Percentiles rank a stretch among this genome's conserved stretches.
These are phyloP conservation scores for Aspergillus udagawae DNA, from an alignment of 2,329 filamentous ascomycete species.

Conservation along the genomic window DNA sequence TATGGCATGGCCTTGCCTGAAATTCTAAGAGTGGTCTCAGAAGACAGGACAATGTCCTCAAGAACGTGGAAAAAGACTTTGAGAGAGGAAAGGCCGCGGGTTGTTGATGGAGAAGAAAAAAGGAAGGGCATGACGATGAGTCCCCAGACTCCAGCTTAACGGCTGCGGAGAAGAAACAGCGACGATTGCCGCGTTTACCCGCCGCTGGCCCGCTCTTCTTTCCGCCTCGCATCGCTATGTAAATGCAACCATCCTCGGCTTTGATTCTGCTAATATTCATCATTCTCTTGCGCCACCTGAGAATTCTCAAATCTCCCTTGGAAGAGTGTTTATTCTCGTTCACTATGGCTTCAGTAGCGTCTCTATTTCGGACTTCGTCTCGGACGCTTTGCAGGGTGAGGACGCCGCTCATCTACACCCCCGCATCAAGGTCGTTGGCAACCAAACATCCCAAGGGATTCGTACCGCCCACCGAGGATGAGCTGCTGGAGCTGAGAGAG, in stretches of 20 bases:
- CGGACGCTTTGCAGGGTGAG: constrained; percentile 24
- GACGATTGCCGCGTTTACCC: constrained; percentile 47
- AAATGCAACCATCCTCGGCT: constrained; percentile 1
- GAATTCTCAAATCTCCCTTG: no score
- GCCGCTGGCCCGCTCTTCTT: constrained; percentile 16
- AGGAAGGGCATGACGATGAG: constrained; percentile 14
- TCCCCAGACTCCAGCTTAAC: constrained; percentile 2
- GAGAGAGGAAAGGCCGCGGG: neutral
- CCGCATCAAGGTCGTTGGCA: constrained; percentile 50
- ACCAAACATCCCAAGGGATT: constrained; percentile 66
- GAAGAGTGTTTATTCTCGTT: neutral
- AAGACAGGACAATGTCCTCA: constrained; percentile 10
- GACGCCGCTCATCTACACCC: constrained; percentile 27
- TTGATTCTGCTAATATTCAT: neutral
- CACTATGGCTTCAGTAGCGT: constrained; percentile 30
- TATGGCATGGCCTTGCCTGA: constrained; percentile 4
- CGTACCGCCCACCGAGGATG: constrained; percentile 62
- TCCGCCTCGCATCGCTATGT: neutral
- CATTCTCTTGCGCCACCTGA: neutral
- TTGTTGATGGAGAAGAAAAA: constrained; percentile 8
- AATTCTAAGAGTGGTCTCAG: constrained; percentile 10
- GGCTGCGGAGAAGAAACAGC: constrained; percentile 29
- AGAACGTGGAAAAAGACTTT: neutral
- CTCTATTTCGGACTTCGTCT: constrained; percentile 30
- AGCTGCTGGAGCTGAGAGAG: constrained; percentile 76